Evolutionary conservation across 768 basidiomycete species (phyloP).

Genomic region (Boletales sp.): DNA sequence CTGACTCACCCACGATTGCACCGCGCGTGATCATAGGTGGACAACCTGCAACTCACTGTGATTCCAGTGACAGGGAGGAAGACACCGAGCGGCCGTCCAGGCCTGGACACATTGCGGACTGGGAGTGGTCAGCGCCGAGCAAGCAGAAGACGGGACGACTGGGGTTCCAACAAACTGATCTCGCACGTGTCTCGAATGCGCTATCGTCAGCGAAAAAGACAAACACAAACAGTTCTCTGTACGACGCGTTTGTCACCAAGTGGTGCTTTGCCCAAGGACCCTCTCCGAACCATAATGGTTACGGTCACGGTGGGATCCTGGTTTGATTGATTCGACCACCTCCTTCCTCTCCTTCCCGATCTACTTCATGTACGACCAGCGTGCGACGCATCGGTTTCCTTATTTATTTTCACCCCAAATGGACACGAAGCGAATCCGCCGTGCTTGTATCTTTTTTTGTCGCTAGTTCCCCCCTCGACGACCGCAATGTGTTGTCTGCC

Average conservation of each 20-base stretch:
- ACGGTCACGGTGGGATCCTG: slow-evolving; percentile 16
- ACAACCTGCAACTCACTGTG: slow-evolving; percentile 17
- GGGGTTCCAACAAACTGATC: not conserved
- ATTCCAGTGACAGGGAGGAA: not conserved
- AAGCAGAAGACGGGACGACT: not conserved
- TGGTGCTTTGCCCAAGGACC: slow-evolving; percentile 64
- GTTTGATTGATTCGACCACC: slow-evolving; percentile 8
- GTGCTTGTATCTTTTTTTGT: too few relatives aligned
- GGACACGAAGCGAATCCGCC: too few relatives aligned
- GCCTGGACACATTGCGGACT: slow-evolving; percentile 11
- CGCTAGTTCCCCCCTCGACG: too few relatives aligned
- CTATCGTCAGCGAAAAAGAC: not conserved
- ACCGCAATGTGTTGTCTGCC: too few relatives aligned
- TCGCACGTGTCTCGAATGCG: slow-evolving; percentile 22
- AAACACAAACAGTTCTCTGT: slow-evolving; percentile 30
- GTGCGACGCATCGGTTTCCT: too few relatives aligned
- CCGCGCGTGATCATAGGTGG: slow-evolving; percentile 26
- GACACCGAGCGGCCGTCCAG: not conserved
- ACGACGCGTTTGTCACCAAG: slow-evolving; percentile 59
- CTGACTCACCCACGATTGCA: slow-evolving; percentile 16
- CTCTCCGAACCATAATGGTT: slow-evolving; percentile 21
- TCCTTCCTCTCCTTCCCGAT: too few relatives aligned
- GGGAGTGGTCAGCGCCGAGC: slow-evolving; percentile 21
- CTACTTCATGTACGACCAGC: too few relatives aligned
- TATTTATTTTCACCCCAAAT: too few relatives aligned